phyloP scores from a whole-genome alignment of 208 protist genomes.

The Acanthamoeba healyi region DNA sequence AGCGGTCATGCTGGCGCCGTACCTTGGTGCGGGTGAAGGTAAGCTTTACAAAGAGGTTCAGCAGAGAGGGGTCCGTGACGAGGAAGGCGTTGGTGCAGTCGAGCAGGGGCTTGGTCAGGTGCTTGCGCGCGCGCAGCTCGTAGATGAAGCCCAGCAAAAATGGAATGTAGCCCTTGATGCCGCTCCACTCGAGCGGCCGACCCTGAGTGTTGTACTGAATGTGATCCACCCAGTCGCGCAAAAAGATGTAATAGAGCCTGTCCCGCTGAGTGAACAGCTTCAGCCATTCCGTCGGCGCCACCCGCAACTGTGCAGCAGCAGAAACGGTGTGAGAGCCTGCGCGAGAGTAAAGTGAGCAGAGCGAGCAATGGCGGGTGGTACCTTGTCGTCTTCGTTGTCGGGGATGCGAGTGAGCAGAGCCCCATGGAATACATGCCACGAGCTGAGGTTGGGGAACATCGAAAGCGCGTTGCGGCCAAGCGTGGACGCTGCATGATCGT shows the following conservation, averaged over 20 bases:
- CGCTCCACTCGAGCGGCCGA: conserved; percentile 47
- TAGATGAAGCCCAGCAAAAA: conserved; percentile 71
- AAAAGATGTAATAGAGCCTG: conserved; percentile 2
- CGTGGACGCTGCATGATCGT: neutral
- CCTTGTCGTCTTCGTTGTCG: conserved; percentile 68
- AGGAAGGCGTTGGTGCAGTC: conserved; percentile 74
- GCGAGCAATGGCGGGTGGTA: neutral
- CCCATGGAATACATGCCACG: conserved; percentile 41
- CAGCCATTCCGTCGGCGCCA: neutral
- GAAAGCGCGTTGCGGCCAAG: neutral
- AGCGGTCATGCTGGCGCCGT: too few relatives aligned
- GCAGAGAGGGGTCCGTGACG: conserved; percentile 47
- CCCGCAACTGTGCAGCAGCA: neutral
- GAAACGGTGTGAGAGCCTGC: too few relatives aligned
- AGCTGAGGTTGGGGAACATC: neutral
- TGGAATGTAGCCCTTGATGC: conserved; percentile 61
- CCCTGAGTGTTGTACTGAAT: conserved; percentile 40
- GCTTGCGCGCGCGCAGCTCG: conserved; percentile 41
- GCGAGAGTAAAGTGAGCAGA: neutral
- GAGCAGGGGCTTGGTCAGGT: conserved; percentile 64
- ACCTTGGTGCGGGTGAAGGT: conserved; percentile 49
- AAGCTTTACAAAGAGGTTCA: conserved; percentile 65
- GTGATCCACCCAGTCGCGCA: conserved; percentile 67
- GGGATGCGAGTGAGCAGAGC: conserved; percentile 17
- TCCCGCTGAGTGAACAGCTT: neutral